Percentiles rank a stretch among this genome's conserved stretches.
These are phyloP conservation scores for Trametes pubescens DNA, from an alignment of 1,284 basidiomycete genomes.

Conservation along the genomic window DNA sequence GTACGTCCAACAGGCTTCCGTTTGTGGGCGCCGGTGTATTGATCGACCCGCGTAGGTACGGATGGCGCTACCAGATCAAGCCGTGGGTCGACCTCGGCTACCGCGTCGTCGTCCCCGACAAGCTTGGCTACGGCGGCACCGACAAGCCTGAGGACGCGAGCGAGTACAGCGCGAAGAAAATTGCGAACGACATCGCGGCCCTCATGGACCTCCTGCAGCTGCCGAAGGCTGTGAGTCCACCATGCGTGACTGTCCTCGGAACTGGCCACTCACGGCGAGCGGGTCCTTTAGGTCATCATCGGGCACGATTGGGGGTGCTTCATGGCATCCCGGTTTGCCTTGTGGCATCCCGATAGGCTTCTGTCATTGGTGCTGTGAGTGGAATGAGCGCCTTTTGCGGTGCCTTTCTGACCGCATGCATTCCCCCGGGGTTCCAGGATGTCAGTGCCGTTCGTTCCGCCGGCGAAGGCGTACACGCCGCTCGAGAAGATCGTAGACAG, in stretches of 20 bases:
- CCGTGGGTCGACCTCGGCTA: conserved; percentile 70
- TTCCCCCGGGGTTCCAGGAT: conserved; percentile 49
- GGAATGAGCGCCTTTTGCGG: conserved; percentile 3
- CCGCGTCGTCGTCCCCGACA: conserved; percentile 75
- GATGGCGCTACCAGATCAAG: conserved; percentile 74
- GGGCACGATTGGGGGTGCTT: conserved; percentile 81
- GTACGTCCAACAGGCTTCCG: conserved; percentile 40
- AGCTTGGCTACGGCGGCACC: conserved; percentile 75
- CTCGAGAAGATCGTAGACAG: conserved; percentile 56
- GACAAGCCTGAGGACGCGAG: conserved; percentile 64
- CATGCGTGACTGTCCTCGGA: neutral
- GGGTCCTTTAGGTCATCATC: conserved; percentile 58
- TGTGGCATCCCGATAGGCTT: conserved; percentile 71
- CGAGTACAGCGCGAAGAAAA: conserved; percentile 66
- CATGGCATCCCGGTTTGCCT: conserved; percentile 64
- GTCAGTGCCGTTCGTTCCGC: conserved; percentile 69
- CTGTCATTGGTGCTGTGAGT: conserved; percentile 65
- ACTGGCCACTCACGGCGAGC: conserved; percentile 4
- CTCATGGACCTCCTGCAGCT: conserved; percentile 64
- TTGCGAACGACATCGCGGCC: conserved; percentile 68
- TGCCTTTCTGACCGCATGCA: conserved; percentile 10
- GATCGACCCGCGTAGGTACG: conserved; percentile 55
- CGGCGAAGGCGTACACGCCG: conserved; percentile 54
- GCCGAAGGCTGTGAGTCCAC: conserved; percentile 55
- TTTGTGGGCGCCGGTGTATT: conserved; percentile 18